Evolutionary conservation across 768 basidiomycete genomes (phyloP).

Genomic region (Trametopsis cervina): DNA sequence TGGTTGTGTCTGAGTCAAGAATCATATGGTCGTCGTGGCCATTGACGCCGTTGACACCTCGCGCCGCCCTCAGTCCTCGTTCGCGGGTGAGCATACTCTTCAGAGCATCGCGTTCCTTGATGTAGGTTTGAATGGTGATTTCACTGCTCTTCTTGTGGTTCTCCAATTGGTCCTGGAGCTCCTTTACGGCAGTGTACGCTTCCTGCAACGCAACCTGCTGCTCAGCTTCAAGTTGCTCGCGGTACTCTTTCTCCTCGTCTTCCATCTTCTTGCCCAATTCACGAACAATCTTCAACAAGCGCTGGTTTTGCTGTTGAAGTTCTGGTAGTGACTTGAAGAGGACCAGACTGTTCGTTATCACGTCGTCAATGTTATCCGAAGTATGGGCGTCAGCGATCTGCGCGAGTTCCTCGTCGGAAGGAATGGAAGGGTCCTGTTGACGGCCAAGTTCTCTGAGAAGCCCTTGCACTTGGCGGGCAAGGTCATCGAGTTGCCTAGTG

Average conservation of each 20-base stretch:
- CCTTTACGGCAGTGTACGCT: slow-evolving; percentile 81
- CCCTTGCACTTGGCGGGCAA: slow-evolving; percentile 76
- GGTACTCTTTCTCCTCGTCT: slow-evolving; percentile 71
- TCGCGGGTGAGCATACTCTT: slow-evolving; percentile 62
- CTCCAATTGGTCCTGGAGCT: slow-evolving; percentile 73
- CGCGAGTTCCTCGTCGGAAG: slow-evolving; percentile 55
- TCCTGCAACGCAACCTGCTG: slow-evolving; percentile 78
- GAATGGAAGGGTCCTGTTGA: slow-evolving; percentile 78
- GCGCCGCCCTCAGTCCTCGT: slow-evolving; percentile 10
- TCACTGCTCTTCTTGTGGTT: slow-evolving; percentile 66
- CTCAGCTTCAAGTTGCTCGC: slow-evolving; percentile 61
- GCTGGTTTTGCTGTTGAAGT: slow-evolving; percentile 91
- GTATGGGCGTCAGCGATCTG: slow-evolving; percentile 36
- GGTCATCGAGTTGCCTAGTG: slow-evolving; percentile 71
- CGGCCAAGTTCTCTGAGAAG: slow-evolving; percentile 76
- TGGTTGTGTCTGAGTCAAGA: slow-evolving; percentile 33
- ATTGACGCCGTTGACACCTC: slow-evolving; percentile 27
- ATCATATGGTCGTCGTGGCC: slow-evolving; percentile 12
- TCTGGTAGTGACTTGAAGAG: slow-evolving; percentile 73
- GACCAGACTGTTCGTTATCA: slow-evolving; percentile 87
- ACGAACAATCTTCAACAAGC: slow-evolving; percentile 74
- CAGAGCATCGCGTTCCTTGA: slow-evolving; percentile 85
- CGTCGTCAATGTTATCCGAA: slow-evolving; percentile 57
- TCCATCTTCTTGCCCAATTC: slow-evolving; percentile 85
- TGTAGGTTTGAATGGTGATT: slow-evolving; percentile 66